These are phyloP conservation scores for Pleurotus platypus DNA, from an alignment of 768 basidiomycete species.

Conservation along the genomic window DNA sequence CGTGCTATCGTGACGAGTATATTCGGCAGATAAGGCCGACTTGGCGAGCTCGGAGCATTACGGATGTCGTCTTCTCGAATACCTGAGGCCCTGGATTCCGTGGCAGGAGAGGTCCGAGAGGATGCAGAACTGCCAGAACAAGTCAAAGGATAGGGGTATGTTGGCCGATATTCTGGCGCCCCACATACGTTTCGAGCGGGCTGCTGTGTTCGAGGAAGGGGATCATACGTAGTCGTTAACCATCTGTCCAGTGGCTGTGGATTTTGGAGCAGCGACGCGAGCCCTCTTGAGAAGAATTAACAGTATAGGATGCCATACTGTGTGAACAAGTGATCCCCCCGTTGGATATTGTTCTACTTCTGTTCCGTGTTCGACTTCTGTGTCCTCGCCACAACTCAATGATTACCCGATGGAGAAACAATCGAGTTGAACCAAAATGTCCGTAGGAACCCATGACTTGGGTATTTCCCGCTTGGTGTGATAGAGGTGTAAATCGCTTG, in stretches of 20 bases:
- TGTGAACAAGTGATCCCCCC: too few relatives aligned
- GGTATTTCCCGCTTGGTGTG: conserved; percentile 4
- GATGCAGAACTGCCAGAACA: background rate
- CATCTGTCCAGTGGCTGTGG: too few relatives aligned
- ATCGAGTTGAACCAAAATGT: too few relatives aligned
- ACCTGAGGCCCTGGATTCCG: conserved; percentile 1
- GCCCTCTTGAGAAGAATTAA: too few relatives aligned
- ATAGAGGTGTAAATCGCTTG: conserved; percentile 4
- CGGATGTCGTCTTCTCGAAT: background rate
- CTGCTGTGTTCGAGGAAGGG: too few relatives aligned
- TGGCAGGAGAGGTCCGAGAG: background rate
- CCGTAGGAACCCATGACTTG: conserved; percentile 4
- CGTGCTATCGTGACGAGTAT: background rate
- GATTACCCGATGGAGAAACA: background rate
- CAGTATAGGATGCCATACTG: too few relatives aligned
- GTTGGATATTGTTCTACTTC: background rate
- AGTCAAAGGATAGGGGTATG: conserved; percentile 5
- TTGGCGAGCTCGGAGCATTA: conserved; percentile 1
- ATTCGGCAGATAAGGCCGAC: background rate
- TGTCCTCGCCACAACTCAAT: too few relatives aligned
- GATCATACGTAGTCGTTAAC: too few relatives aligned
- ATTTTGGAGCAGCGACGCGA: too few relatives aligned
- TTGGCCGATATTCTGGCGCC: conserved; percentile 7
- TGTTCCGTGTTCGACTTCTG: too few relatives aligned
- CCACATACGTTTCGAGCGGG: background rate